Conservation (phyloP, 2,329 filamentous ascomycete species). For the Coleophoma crateriformis region DNA sequence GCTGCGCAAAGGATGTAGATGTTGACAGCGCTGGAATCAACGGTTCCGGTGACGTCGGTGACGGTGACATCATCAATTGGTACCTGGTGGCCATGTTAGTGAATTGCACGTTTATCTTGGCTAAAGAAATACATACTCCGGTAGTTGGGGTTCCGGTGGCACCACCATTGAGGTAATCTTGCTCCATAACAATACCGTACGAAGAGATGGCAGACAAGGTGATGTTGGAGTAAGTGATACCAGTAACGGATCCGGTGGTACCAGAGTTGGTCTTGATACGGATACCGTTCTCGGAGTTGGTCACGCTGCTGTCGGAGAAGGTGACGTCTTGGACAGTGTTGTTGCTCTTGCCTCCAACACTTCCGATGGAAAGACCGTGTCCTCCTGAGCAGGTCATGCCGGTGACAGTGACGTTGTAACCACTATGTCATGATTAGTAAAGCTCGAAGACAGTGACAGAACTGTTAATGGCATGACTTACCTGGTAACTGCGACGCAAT, state of each 20-base stretch:
- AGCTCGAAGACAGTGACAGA: too few relatives aligned
- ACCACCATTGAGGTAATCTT: conserved; percentile 43
- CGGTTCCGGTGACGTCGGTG: conserved; percentile 24
- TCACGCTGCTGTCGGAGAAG: conserved; percentile 19
- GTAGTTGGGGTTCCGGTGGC: conserved; percentile 29
- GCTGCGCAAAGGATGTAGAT: conserved; percentile 29
- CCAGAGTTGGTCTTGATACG: conserved; percentile 31
- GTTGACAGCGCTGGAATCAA: conserved; percentile 21
- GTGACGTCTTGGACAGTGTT: conserved; percentile 21
- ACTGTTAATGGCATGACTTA: too few relatives aligned
- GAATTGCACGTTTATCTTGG: too few relatives aligned
- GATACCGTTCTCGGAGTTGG: conserved; percentile 24
- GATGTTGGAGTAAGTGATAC: conserved; percentile 39
- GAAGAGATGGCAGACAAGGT: conserved; percentile 34
- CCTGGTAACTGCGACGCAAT: conserved; percentile 49
- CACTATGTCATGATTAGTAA: conserved; percentile 17
- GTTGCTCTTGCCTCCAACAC: conserved; percentile 21
- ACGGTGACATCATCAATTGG: conserved; percentile 20
- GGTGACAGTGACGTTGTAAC: conserved; percentile 24
- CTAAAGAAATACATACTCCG: conserved; percentile 18
- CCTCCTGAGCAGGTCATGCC: conserved; percentile 16
- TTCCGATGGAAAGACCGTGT: conserved; percentile 21
- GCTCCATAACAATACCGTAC: conserved; percentile 44
- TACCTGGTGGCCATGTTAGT: too few relatives aligned
- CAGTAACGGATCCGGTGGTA: conserved; percentile 29